A percentile compares a stretch with the other conserved stretches of the same genome.
Evolutionary conservation across 2,329 filamentous ascomycete genomes (phyloP).

Genomic region (Fragosphaeria purpurea): DNA sequence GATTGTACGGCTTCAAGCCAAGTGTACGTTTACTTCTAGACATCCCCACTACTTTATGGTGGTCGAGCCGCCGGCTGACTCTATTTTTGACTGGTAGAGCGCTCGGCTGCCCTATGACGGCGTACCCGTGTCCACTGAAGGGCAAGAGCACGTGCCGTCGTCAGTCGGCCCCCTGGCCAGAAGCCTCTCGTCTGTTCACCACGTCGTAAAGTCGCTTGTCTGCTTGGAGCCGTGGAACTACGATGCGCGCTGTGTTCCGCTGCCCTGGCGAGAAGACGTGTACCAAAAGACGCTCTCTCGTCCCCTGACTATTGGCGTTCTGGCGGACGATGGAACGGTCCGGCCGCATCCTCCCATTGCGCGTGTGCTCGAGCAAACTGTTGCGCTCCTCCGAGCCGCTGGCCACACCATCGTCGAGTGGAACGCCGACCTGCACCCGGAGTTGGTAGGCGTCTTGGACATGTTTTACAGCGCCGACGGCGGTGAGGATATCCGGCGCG

Average conservation of each 20-base stretch:
- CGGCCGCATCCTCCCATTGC: conserved; percentile 47
- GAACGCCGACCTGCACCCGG: conserved; percentile 39
- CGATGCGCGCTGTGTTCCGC: conserved; percentile 57
- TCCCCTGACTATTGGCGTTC: conserved; percentile 5
- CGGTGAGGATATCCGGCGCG: conserved; percentile 49
- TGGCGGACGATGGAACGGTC: conserved; percentile 25
- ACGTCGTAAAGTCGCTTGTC: conserved; percentile 44
- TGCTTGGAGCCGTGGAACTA: conserved; percentile 50
- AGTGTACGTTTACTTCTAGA: conserved; percentile 3
- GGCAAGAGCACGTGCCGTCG: conserved; percentile 25
- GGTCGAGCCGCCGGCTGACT: conserved; percentile 13
- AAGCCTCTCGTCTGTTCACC: conserved; percentile 40
- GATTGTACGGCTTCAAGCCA: conserved; percentile 23
- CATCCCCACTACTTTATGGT: background rate
- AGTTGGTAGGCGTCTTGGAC: conserved; percentile 36
- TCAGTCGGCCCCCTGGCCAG: conserved; percentile 56
- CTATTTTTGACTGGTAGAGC: conserved; percentile 28
- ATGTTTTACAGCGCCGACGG: conserved; percentile 53
- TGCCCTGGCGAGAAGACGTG: conserved; percentile 38
- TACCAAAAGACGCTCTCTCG: conserved; percentile 32
- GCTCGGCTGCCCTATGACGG: conserved; percentile 43
- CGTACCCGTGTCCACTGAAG: conserved; percentile 27
- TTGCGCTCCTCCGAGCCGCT: conserved; percentile 23
- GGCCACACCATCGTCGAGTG: conserved; percentile 47
- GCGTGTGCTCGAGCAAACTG: conserved; percentile 41